Percentiles rank a stretch among this genome's conserved stretches.
phyloP scores from a whole-genome alignment of 495 filamentous ascomycete species.

The Evernia prunastri region DNA sequence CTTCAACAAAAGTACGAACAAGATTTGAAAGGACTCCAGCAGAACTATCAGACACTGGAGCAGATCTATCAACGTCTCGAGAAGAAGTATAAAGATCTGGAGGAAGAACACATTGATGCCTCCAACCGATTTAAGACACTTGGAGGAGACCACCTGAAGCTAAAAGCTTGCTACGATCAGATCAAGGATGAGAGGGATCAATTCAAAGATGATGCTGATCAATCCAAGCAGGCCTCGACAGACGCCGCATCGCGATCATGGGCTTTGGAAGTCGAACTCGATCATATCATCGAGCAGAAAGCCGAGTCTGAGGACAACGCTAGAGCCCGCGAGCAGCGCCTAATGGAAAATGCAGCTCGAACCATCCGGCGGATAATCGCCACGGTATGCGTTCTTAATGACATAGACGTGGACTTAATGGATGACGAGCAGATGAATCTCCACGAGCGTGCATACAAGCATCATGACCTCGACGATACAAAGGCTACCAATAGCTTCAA shows the following conservation, averaged over 20 bases:
- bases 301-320: background rate
- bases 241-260: background rate
- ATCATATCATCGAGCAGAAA: background rate
- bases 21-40: too few species aligned
- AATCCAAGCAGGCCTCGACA: background rate
- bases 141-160: background rate
- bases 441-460: background rate
- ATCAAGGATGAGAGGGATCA: background rate
- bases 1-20: too few species aligned
- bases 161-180: background rate
- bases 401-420: background rate
- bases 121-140: background rate
- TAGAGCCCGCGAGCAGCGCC: background rate
- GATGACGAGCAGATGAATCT: background rate
- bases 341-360: background rate
- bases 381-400: background rate
- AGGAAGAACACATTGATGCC: background rate
- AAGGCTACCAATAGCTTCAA: background rate
- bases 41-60: too few species aligned
- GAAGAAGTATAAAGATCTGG: background rate
- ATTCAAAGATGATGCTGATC: background rate
- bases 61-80: too few species aligned
- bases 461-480: background rate
- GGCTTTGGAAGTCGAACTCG: background rate
- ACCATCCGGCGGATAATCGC: background rate